Evolutionary conservation across 257 asterid genomes (phyloP).

Genomic region (Lithospermum erythrorhizon): DNA sequence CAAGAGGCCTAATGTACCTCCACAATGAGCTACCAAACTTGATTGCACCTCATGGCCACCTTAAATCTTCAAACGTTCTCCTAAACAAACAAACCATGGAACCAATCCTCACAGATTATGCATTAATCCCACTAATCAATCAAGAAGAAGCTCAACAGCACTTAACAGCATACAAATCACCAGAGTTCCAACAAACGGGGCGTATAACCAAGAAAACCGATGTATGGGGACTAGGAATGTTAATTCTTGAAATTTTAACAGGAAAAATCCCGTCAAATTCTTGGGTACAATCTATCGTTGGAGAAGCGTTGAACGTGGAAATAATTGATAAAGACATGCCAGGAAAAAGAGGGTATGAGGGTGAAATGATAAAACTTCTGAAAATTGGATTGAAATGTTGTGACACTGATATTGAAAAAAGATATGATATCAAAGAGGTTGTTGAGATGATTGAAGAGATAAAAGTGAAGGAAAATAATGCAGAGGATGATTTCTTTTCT

Average conservation of each 20-base stretch:
- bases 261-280: slow-evolving; percentile 59
- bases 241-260: slow-evolving; percentile 61
- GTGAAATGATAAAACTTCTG: slow-evolving; percentile 61
- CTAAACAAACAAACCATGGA: slow-evolving; percentile 27
- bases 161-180: slow-evolving; percentile 80
- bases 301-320: slow-evolving; percentile 20
- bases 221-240: slow-evolving; percentile 77
- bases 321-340: slow-evolving; percentile 60
- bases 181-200: slow-evolving; percentile 43
- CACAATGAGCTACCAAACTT: slow-evolving; percentile 70
- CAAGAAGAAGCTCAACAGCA: slow-evolving; percentile 65
- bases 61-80: slow-evolving; percentile 81
- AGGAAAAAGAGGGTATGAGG: slow-evolving; percentile 20
- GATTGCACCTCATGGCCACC: slow-evolving; percentile 87
- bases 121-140: slow-evolving; percentile 62
- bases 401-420: slow-evolving; percentile 35
- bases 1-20: slow-evolving; percentile 57
- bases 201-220: slow-evolving; percentile 78
- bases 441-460: slow-evolving; percentile 53
- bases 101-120: slow-evolving; percentile 70
- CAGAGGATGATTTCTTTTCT: slow-evolving; percentile 35
- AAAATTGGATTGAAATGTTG: slow-evolving; percentile 59
- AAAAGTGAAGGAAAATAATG: slow-evolving; percentile 27
- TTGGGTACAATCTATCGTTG: slow-evolving; percentile 46
- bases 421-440: slow-evolving; percentile 61